These are phyloP conservation scores for Pythium monospermum DNA, from an alignment of 352 stramenopile genomes.

Conservation along the genomic window DNA sequence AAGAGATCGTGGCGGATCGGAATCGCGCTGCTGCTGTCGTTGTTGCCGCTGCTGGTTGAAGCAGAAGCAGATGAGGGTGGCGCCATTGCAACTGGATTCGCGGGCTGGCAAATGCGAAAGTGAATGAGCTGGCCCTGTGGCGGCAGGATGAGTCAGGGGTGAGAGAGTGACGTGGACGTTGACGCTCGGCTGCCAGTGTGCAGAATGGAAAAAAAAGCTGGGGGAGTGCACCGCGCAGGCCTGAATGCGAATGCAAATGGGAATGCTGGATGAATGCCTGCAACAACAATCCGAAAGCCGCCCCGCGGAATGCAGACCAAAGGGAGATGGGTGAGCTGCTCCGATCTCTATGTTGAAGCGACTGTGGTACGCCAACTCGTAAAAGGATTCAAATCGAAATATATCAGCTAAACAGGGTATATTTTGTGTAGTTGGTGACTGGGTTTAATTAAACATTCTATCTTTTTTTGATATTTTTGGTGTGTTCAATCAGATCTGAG, in stretches of 20 bases:
- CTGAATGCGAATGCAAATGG: constrained; percentile 17
- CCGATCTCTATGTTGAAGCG: constrained; percentile 22
- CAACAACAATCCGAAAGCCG: too few species aligned
- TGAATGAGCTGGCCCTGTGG: not conserved
- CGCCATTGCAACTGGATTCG: too few species aligned
- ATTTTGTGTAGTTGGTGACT: not conserved
- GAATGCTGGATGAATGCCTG: too few species aligned
- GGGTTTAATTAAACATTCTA: too few species aligned
- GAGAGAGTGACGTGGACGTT: not conserved
- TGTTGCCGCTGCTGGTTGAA: not conserved
- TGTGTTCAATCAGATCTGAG: too few species aligned
- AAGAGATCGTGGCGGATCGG: constrained; percentile 47
- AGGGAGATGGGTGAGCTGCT: constrained; percentile 4
- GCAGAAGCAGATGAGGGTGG: constrained; percentile 8
- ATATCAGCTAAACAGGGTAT: not conserved
- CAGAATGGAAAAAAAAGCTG: constrained; percentile 7
- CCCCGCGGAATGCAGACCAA: constrained; percentile 8
- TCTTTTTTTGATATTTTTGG: too few species aligned
- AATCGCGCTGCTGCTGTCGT: not conserved
- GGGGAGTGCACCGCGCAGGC: constrained; percentile 1
- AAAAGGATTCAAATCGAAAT: not conserved
- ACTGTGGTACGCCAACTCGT: constrained; percentile 1
- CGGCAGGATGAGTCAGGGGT: constrained; percentile 2
- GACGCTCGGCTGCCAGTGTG: not conserved
- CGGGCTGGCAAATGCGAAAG: constrained; percentile 16